phyloP scores from a whole-genome alignment of 352 stramenopile species.

The Halophytophthora polymorphica region DNA sequence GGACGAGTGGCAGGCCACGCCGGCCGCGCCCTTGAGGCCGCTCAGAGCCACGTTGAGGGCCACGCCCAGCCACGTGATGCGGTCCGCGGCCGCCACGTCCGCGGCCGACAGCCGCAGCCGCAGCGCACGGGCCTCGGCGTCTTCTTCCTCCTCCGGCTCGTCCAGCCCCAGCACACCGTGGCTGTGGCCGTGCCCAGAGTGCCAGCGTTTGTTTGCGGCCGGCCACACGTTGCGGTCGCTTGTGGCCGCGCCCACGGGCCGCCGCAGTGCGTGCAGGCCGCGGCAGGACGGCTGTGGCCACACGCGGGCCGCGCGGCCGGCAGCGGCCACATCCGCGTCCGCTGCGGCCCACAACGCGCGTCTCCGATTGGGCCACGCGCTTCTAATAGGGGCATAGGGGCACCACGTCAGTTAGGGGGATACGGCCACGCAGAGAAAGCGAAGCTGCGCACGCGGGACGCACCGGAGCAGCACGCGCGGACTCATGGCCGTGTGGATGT shows the following conservation, averaged over 20 bases:
- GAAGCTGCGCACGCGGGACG: too few species aligned
- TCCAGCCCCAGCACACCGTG: conserved; percentile 29
- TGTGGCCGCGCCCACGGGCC: not conserved
- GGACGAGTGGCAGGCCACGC: conserved; percentile 75
- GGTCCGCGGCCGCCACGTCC: conserved; percentile 43
- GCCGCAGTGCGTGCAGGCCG: conserved; percentile 9
- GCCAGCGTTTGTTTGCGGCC: conserved; percentile 16
- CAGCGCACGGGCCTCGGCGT: not conserved
- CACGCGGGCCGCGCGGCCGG: not conserved
- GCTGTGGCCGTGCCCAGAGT: conserved; percentile 35
- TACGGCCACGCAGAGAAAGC: too few species aligned
- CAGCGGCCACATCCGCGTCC: too few species aligned
- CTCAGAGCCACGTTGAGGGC: conserved; percentile 71
- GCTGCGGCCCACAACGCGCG: too few species aligned
- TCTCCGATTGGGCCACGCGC: too few species aligned
- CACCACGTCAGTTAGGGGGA: too few species aligned
- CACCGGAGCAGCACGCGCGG: too few species aligned
- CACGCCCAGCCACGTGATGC: conserved; percentile 71
- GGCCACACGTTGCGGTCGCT: too few species aligned
- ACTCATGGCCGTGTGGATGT: too few species aligned
- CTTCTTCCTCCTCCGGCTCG: conserved; percentile 25
- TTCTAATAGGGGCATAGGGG: too few species aligned
- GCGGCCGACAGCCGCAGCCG: conserved; percentile 25
- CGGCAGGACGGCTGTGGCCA: conserved; percentile 1
- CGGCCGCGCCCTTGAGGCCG: conserved; percentile 63